phyloP scores from a whole-genome alignment of 768 basidiomycete species.

The Suillus plorans region DNA sequence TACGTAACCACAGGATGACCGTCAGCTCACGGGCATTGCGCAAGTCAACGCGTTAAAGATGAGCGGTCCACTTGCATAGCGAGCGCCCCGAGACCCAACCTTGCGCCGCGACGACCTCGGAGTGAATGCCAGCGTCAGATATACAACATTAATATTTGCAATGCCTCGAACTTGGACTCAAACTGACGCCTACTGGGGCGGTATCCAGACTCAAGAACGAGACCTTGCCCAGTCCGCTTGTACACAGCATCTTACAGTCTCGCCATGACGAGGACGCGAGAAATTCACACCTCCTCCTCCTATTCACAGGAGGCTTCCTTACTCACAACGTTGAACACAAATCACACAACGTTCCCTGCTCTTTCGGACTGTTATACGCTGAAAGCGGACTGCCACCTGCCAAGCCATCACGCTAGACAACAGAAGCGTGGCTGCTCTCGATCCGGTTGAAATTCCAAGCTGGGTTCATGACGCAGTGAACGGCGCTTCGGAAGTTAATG shows the following conservation, averaged over 20 bases:
- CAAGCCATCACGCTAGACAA: background rate
- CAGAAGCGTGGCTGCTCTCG: background rate
- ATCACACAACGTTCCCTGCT: background rate
- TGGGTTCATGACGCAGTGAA: background rate
- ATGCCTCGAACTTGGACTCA: background rate
- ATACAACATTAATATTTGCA: background rate
- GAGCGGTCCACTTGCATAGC: background rate
- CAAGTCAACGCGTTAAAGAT: background rate
- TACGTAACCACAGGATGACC: background rate
- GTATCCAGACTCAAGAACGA: background rate
- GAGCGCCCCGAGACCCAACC: background rate
- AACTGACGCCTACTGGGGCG: too few relatives aligned
- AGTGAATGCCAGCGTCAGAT: background rate
- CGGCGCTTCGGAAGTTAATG: background rate
- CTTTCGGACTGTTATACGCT: background rate
- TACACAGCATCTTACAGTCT: background rate
- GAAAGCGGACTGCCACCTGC: background rate
- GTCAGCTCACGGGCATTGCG: background rate
- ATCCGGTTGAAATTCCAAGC: background rate
- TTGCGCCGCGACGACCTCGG: background rate
- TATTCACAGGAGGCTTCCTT: background rate
- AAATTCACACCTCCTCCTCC: background rate
- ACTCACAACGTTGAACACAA: background rate
- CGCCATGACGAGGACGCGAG: background rate
- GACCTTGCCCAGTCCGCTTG: background rate